Evolutionary conservation across 768 basidiomycete genomes (phyloP).

Genomic region (Phylloporus sp.): DNA sequence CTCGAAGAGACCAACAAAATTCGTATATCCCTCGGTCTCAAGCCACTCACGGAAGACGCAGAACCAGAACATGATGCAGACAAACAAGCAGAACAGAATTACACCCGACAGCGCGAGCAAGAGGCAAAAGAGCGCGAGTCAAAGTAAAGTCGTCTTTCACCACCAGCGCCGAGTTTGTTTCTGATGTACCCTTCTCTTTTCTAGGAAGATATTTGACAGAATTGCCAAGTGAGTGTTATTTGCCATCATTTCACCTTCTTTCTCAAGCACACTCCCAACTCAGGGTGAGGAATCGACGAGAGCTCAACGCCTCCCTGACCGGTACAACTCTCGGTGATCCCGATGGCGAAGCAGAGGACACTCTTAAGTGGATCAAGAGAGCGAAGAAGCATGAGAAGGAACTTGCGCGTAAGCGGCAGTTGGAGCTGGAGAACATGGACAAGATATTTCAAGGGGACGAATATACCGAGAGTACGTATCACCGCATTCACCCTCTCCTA

Average conservation of each 20-base stretch:
- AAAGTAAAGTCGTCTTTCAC: slow-evolving; percentile 54
- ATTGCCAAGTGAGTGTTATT: slow-evolving; percentile 80
- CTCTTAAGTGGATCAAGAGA: slow-evolving; percentile 87
- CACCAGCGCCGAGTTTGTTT: slow-evolving; percentile 3
- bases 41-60: slow-evolving; percentile 84
- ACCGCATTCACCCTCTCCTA: neutral
- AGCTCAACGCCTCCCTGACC: slow-evolving; percentile 88
- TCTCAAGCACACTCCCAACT: slow-evolving; percentile 44
- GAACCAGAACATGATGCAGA: slow-evolving; percentile 71
- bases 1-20: slow-evolving; percentile 96
- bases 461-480: slow-evolving; percentile 79
- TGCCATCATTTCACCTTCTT: slow-evolving; percentile 3
- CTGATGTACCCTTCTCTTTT: slow-evolving; percentile 22
- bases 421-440: slow-evolving; percentile 84
- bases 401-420: slow-evolving; percentile 74
- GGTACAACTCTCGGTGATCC: slow-evolving; percentile 89
- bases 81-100: slow-evolving; percentile 85
- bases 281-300: slow-evolving; percentile 91
- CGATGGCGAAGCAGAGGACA: slow-evolving; percentile 73
- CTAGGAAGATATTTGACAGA: slow-evolving; percentile 65
- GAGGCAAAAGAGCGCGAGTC: slow-evolving; percentile 69
- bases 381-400: slow-evolving; percentile 90
- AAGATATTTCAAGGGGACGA: slow-evolving; percentile 64
- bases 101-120: slow-evolving; percentile 62
- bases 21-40: slow-evolving; percentile 89